Evolutionary conservation across 2,329 filamentous ascomycete species (phyloP).

Genomic region (Penicillium glabrum): DNA sequence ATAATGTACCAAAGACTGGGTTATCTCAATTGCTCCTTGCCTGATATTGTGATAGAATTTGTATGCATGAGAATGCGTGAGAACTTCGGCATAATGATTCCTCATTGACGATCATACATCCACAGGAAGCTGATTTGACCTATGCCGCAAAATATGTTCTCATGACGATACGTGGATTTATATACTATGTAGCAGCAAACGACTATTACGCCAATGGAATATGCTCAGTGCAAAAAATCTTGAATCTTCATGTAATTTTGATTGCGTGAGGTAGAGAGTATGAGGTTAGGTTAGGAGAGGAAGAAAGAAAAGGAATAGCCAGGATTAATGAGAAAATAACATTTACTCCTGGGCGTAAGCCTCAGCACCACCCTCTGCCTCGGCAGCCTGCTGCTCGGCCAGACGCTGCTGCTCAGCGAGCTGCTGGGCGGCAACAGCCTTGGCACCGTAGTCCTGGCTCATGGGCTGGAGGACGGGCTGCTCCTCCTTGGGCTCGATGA

Average conservation of each 20-base stretch:
- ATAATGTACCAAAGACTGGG: not conserved
- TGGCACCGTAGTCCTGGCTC: conserved; percentile 98
- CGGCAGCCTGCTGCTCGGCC: conserved; percentile 57
- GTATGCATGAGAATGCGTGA: not conserved
- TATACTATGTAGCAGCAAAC: not conserved
- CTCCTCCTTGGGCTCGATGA: conserved; percentile 99
- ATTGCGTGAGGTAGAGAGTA: conserved; percentile 38
- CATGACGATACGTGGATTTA: not conserved
- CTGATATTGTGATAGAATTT: not conserved
- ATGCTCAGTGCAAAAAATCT: conserved; percentile 8
- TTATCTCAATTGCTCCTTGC: not conserved
- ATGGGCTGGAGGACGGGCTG: conserved; percentile 89
- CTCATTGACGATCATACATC: not conserved
- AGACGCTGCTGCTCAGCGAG: conserved; percentile 56
- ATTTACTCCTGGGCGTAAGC: conserved; percentile 49
- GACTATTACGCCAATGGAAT: not conserved
- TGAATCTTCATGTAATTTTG: conserved; percentile 36
- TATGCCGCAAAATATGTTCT: not conserved
- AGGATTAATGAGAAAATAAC: conserved; percentile 30
- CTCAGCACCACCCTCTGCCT: conserved; percentile 46
- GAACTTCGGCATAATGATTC: not conserved
- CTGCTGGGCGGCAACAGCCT: conserved; percentile 68
- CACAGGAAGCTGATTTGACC: not conserved
- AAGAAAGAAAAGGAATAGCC: conserved; percentile 27
- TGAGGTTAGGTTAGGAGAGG: conserved; percentile 34